Evolutionary conservation across 257 asterid species (phyloP), one percentile per base, ranked within the genome.

Genomic region (Nemophila menziesii): DNA sequence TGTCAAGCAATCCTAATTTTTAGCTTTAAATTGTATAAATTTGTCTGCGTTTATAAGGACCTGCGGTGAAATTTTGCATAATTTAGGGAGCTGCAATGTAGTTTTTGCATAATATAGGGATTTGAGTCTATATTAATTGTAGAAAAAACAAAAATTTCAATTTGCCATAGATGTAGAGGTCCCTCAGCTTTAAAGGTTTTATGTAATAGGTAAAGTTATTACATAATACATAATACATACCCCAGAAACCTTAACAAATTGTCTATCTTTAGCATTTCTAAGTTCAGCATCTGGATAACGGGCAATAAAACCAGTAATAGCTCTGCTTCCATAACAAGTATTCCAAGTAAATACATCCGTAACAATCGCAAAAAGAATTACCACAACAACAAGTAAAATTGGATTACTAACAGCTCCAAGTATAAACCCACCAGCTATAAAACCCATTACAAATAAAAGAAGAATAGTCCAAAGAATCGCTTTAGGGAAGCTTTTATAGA

Each of bases 181-280:
- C n/a, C n/a, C n/a, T n/a, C n/a, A n/a, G n/a, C n/a, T n/a, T n/a
- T n/a, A n/a, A n/a, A n/a, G n/a, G n/a, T n/a, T n/a, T n/a, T n/a
- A n/a, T n/a, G n/a, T n/a, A n/a, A n/a, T n/a, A n/a, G n/a, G n/a
- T n/a, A n/a, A n/a, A n/a, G n/a, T n/a, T n/a, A n/a, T n/a, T n/a
- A n/a, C n/a, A n/a, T n/a, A n/a, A n/a, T n/a, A n/a, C n/a, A 33
- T 21, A 21, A 12, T 17, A 49, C 55, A 49, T 80, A 84, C 95
- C 92, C 95, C 95, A 23, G 95, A 74, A 60, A 80, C 86, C 73
- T 84, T 84, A 56, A 84, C 86, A 68, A 44, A 75, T 67, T 80
- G 92, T 23, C 95, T 93, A 70, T 84, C 93, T 42, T 73, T 56
- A 44, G 90, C 93, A 34, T 81, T 84, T 66, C 95, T 67, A 46